Conservation (phyloP, 2,329 filamentous ascomycete species). For the Monilinia laxa region DNA sequence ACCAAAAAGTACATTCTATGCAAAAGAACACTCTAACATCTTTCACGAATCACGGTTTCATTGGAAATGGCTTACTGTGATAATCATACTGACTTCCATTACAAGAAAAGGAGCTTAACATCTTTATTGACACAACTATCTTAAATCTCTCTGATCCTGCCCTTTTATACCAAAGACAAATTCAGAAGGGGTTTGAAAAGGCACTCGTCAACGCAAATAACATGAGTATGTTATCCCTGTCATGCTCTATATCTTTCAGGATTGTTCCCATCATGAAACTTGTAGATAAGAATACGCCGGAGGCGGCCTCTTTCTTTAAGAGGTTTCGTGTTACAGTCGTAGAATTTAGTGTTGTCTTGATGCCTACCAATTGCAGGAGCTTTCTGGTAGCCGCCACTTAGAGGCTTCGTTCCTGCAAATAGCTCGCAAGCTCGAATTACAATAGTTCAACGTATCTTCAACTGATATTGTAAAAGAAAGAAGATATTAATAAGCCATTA, state of each 20-base stretch:
- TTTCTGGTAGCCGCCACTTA: not conserved
- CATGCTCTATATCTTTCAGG: not conserved
- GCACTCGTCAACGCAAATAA: too few species aligned
- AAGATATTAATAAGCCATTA: not conserved
- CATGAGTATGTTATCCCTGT: too few species aligned
- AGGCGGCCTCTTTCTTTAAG: not conserved
- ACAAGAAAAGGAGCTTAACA: not conserved
- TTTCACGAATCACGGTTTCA: not conserved
- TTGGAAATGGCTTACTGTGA: not conserved
- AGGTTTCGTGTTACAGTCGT: not conserved
- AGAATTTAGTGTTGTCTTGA: not conserved
- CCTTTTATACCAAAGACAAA: too few species aligned
- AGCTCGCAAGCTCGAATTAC: not conserved
- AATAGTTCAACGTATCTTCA: not conserved
- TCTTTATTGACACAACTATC: not conserved
- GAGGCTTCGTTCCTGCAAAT: not conserved
- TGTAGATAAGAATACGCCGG: not conserved
- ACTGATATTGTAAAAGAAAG: not conserved
- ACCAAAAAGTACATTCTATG: not conserved
- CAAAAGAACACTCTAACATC: not conserved
- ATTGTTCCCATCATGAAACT: not conserved
- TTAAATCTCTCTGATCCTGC: not conserved
- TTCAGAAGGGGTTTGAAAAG: not conserved
- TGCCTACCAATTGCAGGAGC: not conserved
- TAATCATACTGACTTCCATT: not conserved